Evolutionary conservation across 78 protist genomes (phyloP).

Genomic region (Dictyostelium purpureum): DNA sequence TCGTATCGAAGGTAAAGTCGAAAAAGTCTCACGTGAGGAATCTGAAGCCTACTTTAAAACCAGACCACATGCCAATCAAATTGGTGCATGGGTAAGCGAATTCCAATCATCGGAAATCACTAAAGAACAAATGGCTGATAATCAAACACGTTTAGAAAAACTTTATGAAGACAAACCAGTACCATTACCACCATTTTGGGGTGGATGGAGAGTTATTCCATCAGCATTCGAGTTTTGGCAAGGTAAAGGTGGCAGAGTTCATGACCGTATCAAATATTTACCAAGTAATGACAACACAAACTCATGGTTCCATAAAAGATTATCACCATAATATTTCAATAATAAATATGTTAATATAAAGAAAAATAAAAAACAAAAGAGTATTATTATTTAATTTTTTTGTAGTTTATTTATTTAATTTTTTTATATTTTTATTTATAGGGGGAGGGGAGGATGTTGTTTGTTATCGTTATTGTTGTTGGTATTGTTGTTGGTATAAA

Average conservation of each 20-base stretch:
- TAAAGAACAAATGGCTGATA: background rate
- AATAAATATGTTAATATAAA: background rate
- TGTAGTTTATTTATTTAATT: no score
- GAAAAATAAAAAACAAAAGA: no score
- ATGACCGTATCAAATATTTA: constrained; percentile 51
- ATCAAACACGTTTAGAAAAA: background rate
- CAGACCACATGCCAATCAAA: constrained; percentile 47
- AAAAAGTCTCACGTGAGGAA: background rate
- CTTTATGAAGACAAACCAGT: constrained; percentile 4
- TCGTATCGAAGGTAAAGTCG: constrained; percentile 64
- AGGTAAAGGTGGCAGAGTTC: constrained; percentile 76
- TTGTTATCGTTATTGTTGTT: background rate
- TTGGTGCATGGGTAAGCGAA: constrained; percentile 81
- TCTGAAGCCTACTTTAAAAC: constrained; percentile 62
- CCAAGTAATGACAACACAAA: background rate
- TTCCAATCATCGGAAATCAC: constrained; percentile 53
- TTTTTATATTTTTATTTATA: background rate
- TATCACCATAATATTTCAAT: background rate
- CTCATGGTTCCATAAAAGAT: background rate
- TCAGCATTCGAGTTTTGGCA: constrained; percentile 78
- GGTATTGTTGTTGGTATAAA: no score
- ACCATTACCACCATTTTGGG: constrained; percentile 75
- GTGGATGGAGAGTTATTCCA: constrained; percentile 72
- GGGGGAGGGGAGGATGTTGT: no score
- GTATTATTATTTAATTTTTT: no score